Evolutionary conservation across 768 basidiomycete genomes (phyloP).

Genomic region (Russula sp.): DNA sequence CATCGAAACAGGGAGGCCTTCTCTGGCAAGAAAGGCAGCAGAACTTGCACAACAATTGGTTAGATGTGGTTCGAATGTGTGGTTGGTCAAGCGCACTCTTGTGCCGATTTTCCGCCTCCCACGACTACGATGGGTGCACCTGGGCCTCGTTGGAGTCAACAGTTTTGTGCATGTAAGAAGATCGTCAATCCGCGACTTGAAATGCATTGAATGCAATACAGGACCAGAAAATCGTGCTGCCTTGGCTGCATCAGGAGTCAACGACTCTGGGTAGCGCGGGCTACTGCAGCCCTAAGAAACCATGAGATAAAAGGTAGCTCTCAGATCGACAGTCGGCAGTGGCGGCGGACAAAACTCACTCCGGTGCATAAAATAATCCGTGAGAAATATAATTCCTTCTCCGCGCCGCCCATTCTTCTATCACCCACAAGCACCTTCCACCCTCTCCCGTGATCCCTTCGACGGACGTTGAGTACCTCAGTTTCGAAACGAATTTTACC

Average conservation of each 20-base stretch:
- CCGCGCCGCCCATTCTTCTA: slow-evolving; percentile 27
- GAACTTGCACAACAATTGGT: slow-evolving; percentile 37
- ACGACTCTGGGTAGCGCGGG: slow-evolving; percentile 44
- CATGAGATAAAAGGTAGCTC: neutral
- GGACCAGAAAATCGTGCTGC: slow-evolving; percentile 43
- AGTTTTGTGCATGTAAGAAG: slow-evolving; percentile 38
- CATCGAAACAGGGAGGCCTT: slow-evolving; percentile 47
- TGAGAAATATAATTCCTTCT: slow-evolving; percentile 42
- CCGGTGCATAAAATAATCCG: slow-evolving; percentile 59
- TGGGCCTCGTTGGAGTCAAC: slow-evolving; percentile 17
- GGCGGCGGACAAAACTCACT: slow-evolving; percentile 37
- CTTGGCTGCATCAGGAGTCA: slow-evolving; percentile 43
- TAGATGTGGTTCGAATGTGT: neutral
- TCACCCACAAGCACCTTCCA: slow-evolving; percentile 50
- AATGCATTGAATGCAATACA: slow-evolving; percentile 53
- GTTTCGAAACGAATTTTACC: slow-evolving; percentile 47
- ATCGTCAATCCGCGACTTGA: slow-evolving; percentile 43
- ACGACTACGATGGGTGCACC: slow-evolving; percentile 46
- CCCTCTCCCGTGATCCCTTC: slow-evolving; percentile 34
- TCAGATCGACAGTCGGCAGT: neutral
- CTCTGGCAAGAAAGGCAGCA: slow-evolving; percentile 48
- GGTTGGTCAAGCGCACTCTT: slow-evolving; percentile 44
- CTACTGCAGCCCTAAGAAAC: slow-evolving; percentile 51
- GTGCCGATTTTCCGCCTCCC: slow-evolving; percentile 66
- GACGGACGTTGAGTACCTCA: slow-evolving; percentile 48